Base-by-base conservation (phyloP, 78 protist genomes). In the Creolimax fragrantissima region DNA sequence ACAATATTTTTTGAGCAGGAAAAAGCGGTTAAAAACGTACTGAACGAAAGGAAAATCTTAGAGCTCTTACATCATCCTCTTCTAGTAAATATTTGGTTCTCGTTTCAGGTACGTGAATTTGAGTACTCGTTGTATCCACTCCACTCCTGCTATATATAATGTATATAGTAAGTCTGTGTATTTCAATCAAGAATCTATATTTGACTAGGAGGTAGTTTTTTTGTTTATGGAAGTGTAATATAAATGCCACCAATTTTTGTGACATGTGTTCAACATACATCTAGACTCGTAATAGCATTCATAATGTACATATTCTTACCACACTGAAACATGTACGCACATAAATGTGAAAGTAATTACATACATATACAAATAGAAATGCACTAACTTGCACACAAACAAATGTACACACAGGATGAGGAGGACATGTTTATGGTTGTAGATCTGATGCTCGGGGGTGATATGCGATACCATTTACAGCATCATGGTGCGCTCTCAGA, bases 401-500 rank as follows among this genome's bases (percentile, higher is more conserved):
- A 5, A 37, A 81, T 6, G 85, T 24, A 58, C 47, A 66, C 3
- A 5, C 90, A 90, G 37, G 92, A 91, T 11, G 92, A 47, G 35
- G 92, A 91, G 41, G 92, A 91, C 2, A 74, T 91, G 83, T 92
- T 6, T 44, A 92, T 88, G 93, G 90, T 92, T 32, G 4, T 92
- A 35, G 93, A 92, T 43, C 89, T 92, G 43, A 92, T 84, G 90
- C 45, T 92, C 41, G 93, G 93, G 3, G 93, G 93, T 36, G 93
- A 92, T 24, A 44, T 92, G 81, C 45, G 90, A 7, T 92, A 47
- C 58, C 89, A 58, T 41, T 32, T 92, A 17, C 45, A 81, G 43
- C 41, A 45, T 42, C 35, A 44, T 74, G 92, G 92, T 3, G 89
- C 92, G 0, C 3, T 84, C 41, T 3, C 44, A 6, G 88, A 84